Evolutionary conservation across 305 asterid species (phyloP).

Genomic region (Fraxinus nigra): DNA sequence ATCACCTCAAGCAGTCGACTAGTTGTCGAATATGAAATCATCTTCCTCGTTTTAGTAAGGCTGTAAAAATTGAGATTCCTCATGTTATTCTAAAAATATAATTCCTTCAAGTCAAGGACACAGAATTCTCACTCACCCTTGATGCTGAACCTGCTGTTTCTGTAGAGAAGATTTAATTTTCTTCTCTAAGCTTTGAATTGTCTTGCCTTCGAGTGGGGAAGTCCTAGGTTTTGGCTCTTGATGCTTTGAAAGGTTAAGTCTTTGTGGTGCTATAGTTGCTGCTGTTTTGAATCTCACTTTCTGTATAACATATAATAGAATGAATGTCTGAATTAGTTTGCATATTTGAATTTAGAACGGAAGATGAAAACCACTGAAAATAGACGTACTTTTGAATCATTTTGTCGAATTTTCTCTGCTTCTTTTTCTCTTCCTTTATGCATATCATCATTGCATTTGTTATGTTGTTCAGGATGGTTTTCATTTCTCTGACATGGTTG

Average conservation of each 20-base stretch:
- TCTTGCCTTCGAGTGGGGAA: conserved; percentile 28
- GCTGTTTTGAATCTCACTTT: conserved; percentile 33
- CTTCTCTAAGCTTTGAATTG: conserved; percentile 43
- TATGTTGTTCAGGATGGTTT: not conserved
- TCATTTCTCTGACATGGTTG: not conserved
- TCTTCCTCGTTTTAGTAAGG: conserved; percentile 29
- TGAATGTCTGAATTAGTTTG: conserved; percentile 1
- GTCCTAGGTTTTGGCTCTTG: conserved; percentile 24
- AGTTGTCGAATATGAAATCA: conserved; percentile 36
- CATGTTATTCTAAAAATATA: not conserved
- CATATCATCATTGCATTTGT: not conserved
- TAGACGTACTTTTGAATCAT: not conserved
- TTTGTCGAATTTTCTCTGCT: not conserved
- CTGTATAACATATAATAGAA: conserved; percentile 16
- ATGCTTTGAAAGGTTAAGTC: conserved; percentile 13
- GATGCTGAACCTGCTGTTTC: conserved; percentile 33
- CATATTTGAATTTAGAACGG: not conserved
- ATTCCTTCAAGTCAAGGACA: not conserved
- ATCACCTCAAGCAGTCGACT: conserved; percentile 53
- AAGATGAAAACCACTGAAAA: not conserved
- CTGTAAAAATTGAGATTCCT: conserved; percentile 7
- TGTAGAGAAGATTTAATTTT: conserved; percentile 44
- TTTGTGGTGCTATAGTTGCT: conserved; percentile 32
- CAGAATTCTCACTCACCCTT: conserved; percentile 39
- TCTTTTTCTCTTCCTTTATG: not conserved